Evolutionary conservation across 306 rosid species (phyloP), one percentile per base, ranked within the genome.

Genomic region (Datisca glomerata): DNA sequence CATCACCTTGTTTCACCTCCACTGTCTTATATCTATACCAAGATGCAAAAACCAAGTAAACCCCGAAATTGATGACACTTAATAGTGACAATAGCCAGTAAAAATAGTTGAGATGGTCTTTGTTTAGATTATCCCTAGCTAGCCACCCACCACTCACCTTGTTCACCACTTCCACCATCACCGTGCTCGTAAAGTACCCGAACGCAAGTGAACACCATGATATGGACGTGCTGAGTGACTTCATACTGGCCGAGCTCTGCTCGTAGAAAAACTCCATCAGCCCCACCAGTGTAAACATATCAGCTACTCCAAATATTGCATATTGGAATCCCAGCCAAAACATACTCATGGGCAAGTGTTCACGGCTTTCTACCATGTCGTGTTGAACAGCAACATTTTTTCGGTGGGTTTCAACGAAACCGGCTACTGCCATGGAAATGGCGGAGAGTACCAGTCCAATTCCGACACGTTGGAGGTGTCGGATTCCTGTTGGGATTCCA

Each of bases 241-340:
- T 73, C 75, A 73, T 64, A 2, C 72, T 59, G 0, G 68, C 74
- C 6, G 96, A 69, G 57, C 93, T 74, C 58, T 82, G 93, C 18
- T 78, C 85, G 19, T 81, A 82, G 79, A 87, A 87, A 53, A 87
- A 86, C 64, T 86, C 94, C 6, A 86, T 50, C 41, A 82, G 47
- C 0, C 96, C 96, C 17, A 50, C 70, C 0, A 73, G 20, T 1
- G 81, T 61, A 49, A 80, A 85, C 76, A 80, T 73, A 17, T 85
- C 93, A 1, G 79, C 93, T 0, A 80, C 60, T 18, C 81, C 96
- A 47, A 79, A 76, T 41, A 86, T 55, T n/a, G 59, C 76, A 24
- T 64, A 86, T 25, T 82, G 94, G 18, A 31, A 66, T 17, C 87
- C 67, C 59, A 82, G 48, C 96, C 94, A 79, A 36, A 82, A 69